Conservation (phyloP, 768 basidiomycete species). For the Leccinum olivaceopallidum region DNA sequence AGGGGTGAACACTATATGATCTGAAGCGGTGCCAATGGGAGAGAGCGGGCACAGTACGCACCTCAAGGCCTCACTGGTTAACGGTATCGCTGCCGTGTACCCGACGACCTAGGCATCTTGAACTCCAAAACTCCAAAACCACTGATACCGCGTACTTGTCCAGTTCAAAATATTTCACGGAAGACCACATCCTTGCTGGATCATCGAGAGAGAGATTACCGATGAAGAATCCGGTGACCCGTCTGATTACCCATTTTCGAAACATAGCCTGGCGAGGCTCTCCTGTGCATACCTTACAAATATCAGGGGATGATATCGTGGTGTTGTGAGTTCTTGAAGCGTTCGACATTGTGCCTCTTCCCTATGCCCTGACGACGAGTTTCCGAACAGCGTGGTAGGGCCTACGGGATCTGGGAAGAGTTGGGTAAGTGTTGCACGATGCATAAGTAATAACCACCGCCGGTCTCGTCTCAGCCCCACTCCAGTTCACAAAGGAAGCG, state of each 20-base stretch:
- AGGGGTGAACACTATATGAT: no score
- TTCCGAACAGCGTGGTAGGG: constrained; percentile 13
- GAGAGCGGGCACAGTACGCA: background rate
- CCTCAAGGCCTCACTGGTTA: background rate
- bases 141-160: background rate
- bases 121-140: background rate
- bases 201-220: background rate
- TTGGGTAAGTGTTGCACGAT: constrained; percentile 13
- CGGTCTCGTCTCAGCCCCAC: background rate
- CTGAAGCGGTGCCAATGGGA: no score
- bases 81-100: background rate
- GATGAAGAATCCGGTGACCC: background rate
- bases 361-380: background rate
- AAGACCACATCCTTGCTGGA: background rate
- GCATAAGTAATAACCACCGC: no score
- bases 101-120: background rate
- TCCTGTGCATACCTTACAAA: background rate
- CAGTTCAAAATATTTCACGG: background rate
- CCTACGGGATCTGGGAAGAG: constrained; percentile 24
- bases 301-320: constrained; percentile 19
- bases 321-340: constrained; percentile 16
- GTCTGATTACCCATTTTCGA: background rate
- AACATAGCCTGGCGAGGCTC: constrained; percentile 13
- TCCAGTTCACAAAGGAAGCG: constrained; percentile 16
- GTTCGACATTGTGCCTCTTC: background rate